Evolutionary conservation across 1,284 basidiomycete species (phyloP), one percentile per base, ranked within the genome.

Genomic region (Cryptococcus hybrid): DNA sequence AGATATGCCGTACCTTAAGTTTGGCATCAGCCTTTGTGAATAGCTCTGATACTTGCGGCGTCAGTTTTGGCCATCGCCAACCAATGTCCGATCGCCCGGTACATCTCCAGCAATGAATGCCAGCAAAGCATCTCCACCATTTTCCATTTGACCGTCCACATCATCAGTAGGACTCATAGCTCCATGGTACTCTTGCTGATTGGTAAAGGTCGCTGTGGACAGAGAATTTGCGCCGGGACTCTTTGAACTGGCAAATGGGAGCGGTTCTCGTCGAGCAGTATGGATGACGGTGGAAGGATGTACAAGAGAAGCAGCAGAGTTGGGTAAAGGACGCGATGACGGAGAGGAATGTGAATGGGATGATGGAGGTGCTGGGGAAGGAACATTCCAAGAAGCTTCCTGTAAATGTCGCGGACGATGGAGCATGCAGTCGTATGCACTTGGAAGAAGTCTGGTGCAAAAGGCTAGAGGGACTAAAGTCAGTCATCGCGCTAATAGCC

Each of bases 391-490:
- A 30, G 47, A 35, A 82, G 68, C 59, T 80, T 80, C 47, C 71
- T 71, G 70, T 82, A 82, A 4, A 80, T 64, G 52, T 80, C 78
- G 13, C 77, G 72, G 50, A 82, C 71, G 56, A 80, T 76, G 38
- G 79, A 78, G 64, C 80, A 81, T 13, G 78, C 66, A 8, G 80
- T 76, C 34, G 77, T 74, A 56, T 81, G 74, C 18, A 77, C 74
- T 67, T 81, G 78, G 64, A 80, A 69, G 76, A 78, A 71, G 78
- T 81, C 80, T 24, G 80, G 76, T 8, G 78, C 69, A 65, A 82
- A 82, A 2, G 81, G 81, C 79, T 81, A 60, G 30, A 18, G 24
- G 30, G 24, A 24, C 9, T 39, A 45, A 35, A 5, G 51, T 52
- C 30, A 52, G 46, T 6, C n/a, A 24, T 15, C 24, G 24, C 24